phyloP scores from a whole-genome alignment of 495 filamentous ascomycete genomes.

The Xylaria telfairii region DNA sequence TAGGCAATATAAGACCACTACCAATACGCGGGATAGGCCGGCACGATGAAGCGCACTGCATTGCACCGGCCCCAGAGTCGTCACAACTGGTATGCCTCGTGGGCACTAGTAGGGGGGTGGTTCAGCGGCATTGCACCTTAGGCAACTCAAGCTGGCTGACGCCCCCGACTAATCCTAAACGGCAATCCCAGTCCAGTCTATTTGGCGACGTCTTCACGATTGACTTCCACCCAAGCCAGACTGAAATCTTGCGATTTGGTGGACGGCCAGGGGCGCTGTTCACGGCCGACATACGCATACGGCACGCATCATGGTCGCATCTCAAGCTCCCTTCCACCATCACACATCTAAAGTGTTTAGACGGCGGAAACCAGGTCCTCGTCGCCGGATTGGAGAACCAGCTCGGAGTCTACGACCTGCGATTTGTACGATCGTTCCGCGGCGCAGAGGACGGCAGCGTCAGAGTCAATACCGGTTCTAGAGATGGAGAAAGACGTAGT shows the following conservation, averaged over 20 bases:
- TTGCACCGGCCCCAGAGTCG: slow-evolving; percentile 28
- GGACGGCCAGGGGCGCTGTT: slow-evolving; percentile 44
- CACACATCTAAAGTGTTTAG: slow-evolving; percentile 42
- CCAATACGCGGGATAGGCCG: neutral
- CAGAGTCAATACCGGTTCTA: neutral
- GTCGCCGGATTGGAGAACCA: slow-evolving; percentile 43
- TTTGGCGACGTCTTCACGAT: slow-evolving; percentile 33
- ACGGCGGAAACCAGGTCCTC: slow-evolving; percentile 40
- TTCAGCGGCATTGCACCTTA: neutral
- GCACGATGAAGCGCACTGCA: slow-evolving; percentile 21
- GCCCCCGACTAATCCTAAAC: neutral
- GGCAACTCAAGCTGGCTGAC: neutral
- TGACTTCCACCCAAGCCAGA: slow-evolving; percentile 38
- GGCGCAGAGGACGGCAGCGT: neutral
- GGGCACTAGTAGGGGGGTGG: slow-evolving; percentile 43
- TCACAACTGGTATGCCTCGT: slow-evolving; percentile 35
- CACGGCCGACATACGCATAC: slow-evolving; percentile 42
- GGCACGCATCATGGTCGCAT: slow-evolving; percentile 25
- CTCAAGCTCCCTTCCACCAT: slow-evolving; percentile 30
- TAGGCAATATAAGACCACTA: neutral
- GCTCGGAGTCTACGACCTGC: slow-evolving; percentile 50
- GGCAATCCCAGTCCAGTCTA: neutral
- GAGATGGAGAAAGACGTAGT: neutral
- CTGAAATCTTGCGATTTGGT: slow-evolving; percentile 42
- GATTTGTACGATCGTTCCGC: slow-evolving; percentile 30